phyloP scores from a whole-genome alignment of 352 stramenopile species.

The Globisporangium heterothallicum region DNA sequence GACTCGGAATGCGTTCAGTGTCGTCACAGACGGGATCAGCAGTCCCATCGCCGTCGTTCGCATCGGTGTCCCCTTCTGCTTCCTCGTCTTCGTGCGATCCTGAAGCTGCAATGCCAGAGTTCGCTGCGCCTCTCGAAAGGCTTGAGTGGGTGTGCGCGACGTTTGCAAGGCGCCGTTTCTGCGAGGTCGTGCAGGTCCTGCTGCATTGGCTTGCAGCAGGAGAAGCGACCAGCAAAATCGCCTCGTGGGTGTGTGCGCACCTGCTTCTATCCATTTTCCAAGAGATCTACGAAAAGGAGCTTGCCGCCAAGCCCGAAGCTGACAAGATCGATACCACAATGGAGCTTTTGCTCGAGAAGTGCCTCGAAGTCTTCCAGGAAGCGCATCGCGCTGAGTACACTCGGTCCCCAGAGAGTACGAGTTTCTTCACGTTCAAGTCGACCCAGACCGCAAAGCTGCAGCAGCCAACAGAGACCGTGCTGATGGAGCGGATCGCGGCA shows the following conservation, averaged over 20 bases:
- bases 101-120: neutral
- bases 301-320: neutral
- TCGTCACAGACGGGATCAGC: neutral
- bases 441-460: neutral
- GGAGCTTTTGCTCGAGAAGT: conserved; percentile 28
- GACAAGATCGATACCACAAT: conserved; percentile 6
- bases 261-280: conserved; percentile 31
- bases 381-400: neutral
- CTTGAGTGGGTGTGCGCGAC: conserved; percentile 25
- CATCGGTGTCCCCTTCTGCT: conserved; percentile 4
- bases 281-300: neutral
- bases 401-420: conserved; percentile 24
- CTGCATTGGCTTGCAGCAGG: conserved; percentile 2
- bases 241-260: conserved; percentile 43
- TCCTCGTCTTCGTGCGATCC: neutral
- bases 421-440: conserved; percentile 56
- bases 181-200: conserved; percentile 8
- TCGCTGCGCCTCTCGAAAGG: conserved; percentile 15
- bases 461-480: conserved; percentile 4
- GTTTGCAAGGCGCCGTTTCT: conserved; percentile 3
- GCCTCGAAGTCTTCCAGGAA: conserved; percentile 44
- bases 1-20: neutral
- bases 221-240: conserved; percentile 10
- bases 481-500: conserved; percentile 15
- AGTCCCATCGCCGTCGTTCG: conserved; percentile 2